Percentiles rank a stretch among this genome's conserved stretches.
phyloP scores from a whole-genome alignment of 176 grass and related monocot genomes.

The Rhipidocladum racemiflorum region DNA sequence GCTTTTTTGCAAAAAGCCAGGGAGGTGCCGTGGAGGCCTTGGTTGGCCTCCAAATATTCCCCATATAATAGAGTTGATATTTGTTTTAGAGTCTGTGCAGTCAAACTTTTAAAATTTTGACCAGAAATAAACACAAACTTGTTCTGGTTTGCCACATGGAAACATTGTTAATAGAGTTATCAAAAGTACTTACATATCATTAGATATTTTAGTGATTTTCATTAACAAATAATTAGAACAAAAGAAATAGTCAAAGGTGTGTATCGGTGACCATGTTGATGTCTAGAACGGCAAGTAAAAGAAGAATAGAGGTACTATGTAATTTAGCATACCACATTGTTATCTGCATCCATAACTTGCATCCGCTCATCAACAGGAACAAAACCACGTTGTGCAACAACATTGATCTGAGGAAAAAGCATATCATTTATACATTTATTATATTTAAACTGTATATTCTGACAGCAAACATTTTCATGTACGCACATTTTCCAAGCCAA shows the following conservation, averaged over 20 bases:
- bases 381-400: constrained; percentile 59
- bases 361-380: constrained; percentile 64
- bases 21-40: no score
- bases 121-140: background rate
- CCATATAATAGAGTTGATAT: no score
- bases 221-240: background rate
- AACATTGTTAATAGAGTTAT: background rate
- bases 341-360: constrained; percentile 53
- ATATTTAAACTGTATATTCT: background rate
- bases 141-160: background rate
- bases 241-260: background rate
- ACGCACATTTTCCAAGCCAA: constrained; percentile 73
- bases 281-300: background rate
- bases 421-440: background rate
- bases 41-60: no score
- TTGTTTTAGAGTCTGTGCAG: background rate
- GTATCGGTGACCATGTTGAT: no score
- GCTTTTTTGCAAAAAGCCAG: no score
- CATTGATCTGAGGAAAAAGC: constrained; percentile 48
- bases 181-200: background rate
- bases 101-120: background rate
- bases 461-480: background rate
- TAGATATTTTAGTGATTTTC: background rate
- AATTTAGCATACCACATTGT: constrained; percentile 46
- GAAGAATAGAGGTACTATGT: background rate